These are phyloP conservation scores for Eimeria necatrix DNA, from an alignment of 169 alveolate genomes.

Conservation along the genomic window DNA sequence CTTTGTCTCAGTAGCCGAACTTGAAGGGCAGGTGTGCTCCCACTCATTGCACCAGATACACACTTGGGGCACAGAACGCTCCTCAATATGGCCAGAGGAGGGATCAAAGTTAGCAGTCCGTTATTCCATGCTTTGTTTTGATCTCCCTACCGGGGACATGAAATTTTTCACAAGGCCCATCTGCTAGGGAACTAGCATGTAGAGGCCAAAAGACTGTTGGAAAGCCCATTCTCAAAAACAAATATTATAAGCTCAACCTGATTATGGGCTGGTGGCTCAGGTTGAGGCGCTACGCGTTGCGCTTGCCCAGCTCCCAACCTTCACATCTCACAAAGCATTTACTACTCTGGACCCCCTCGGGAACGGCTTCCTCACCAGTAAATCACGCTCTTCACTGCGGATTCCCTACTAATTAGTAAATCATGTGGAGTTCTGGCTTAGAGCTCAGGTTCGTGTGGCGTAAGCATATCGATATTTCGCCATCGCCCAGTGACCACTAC, in stretches of 20 bases:
- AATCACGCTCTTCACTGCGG: not conserved
- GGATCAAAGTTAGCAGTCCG: not conserved
- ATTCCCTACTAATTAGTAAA: too few relatives aligned
- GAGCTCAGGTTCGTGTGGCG: too few relatives aligned
- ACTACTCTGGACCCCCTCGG: conserved; percentile 42
- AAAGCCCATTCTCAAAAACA: not conserved
- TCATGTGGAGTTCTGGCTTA: too few relatives aligned
- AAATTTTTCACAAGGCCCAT: too few relatives aligned
- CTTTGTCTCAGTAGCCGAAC: conserved; percentile 60
- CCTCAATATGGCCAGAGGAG: not conserved
- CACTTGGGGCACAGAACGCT: not conserved
- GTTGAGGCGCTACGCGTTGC: conserved; percentile 71
- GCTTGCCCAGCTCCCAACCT: conserved; percentile 67
- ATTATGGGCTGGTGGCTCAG: conserved; percentile 46
- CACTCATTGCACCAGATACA: conserved; percentile 1
- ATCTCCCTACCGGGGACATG: too few relatives aligned
- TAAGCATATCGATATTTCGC: too few relatives aligned
- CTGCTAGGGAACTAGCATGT: too few relatives aligned
- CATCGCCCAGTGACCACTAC: too few relatives aligned
- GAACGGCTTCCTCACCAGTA: conserved; percentile 74
- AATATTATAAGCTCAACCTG: not conserved
- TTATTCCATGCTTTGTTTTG: not conserved
- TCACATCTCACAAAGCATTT: conserved; percentile 68
- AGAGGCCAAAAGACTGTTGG: too few relatives aligned
- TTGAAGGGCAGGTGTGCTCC: conserved; percentile 71